Evolutionary conservation across 176 grass and related monocot species (phyloP).

Genomic region (Paspalum vaginatum): DNA sequence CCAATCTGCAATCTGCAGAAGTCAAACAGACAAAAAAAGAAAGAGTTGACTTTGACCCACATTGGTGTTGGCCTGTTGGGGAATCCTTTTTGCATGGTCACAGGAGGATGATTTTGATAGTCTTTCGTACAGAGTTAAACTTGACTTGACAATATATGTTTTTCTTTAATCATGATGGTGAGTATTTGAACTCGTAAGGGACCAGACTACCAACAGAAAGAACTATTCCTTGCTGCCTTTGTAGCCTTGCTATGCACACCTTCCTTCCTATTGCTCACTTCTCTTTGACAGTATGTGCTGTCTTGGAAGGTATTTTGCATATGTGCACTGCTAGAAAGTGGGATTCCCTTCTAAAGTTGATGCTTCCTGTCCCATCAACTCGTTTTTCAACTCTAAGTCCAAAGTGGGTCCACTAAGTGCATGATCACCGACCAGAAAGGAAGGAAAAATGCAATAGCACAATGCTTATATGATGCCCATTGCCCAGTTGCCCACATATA

Average conservation of each 20-base stretch:
- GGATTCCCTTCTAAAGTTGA: conserved; percentile 56
- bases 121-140: conserved; percentile 26
- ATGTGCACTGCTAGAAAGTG: conserved; percentile 47
- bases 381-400: conserved; percentile 46
- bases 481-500: too few species aligned
- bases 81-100: conserved; percentile 36
- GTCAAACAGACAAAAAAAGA: conserved; percentile 37
- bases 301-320: conserved; percentile 28
- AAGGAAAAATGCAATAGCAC: conserved; percentile 34
- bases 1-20: conserved; percentile 38
- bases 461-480: conserved; percentile 34
- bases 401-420: conserved; percentile 40
- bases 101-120: conserved; percentile 16
- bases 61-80: background rate
- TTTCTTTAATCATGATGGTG: conserved; percentile 32
- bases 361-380: conserved; percentile 45
- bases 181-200: conserved; percentile 31
- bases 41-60: background rate
- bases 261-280: conserved; percentile 31
- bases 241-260: conserved; percentile 39
- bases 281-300: conserved; percentile 38
- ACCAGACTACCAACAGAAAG: conserved; percentile 23
- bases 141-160: conserved; percentile 6
- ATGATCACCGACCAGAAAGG: conserved; percentile 23
- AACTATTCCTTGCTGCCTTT: conserved; percentile 40